Evolutionary conservation across 2,329 filamentous ascomycete species (phyloP).

Genomic region (Talaromyces pinophilus): DNA sequence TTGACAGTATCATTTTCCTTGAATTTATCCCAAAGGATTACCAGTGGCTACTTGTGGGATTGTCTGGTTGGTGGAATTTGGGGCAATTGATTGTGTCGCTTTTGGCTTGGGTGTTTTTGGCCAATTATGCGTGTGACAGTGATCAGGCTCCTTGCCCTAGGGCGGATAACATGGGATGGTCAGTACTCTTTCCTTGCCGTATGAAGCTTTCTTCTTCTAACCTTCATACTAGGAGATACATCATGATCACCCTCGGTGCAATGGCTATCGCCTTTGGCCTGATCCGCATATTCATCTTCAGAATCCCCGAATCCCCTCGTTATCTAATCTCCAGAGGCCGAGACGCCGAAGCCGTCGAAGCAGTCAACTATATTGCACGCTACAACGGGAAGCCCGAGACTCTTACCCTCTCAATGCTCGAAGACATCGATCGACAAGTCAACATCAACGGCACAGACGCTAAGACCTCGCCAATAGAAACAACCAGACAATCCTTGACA

Average conservation of each 20-base stretch:
- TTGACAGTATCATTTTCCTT: conserved; percentile 35
- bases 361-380: conserved; percentile 45
- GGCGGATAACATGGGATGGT: not conserved
- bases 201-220: not conserved
- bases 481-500: not conserved
- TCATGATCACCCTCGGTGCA: conserved; percentile 32
- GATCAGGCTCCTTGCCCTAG: conserved; percentile 28
- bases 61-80: conserved; percentile 54
- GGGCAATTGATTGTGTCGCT: conserved; percentile 44
- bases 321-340: conserved; percentile 35
- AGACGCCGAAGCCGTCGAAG: conserved; percentile 52
- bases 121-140: conserved; percentile 34
- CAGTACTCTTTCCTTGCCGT: not conserved
- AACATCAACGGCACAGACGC: not conserved
- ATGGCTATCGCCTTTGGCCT: conserved; percentile 31
- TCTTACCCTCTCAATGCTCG: conserved; percentile 28
- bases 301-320: conserved; percentile 34
- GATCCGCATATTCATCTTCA: conserved; percentile 34
- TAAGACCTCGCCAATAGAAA: not conserved
- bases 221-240: conserved; percentile 25
- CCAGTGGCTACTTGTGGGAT: conserved; percentile 35
- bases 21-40: conserved; percentile 35
- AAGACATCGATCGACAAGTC: not conserved
- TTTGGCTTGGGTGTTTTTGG: conserved; percentile 34
- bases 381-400: conserved; percentile 33